Evolutionary conservation across 2,329 filamentous ascomycete species (phyloP).

Genomic region (Exophiala phaeomuriformis): DNA sequence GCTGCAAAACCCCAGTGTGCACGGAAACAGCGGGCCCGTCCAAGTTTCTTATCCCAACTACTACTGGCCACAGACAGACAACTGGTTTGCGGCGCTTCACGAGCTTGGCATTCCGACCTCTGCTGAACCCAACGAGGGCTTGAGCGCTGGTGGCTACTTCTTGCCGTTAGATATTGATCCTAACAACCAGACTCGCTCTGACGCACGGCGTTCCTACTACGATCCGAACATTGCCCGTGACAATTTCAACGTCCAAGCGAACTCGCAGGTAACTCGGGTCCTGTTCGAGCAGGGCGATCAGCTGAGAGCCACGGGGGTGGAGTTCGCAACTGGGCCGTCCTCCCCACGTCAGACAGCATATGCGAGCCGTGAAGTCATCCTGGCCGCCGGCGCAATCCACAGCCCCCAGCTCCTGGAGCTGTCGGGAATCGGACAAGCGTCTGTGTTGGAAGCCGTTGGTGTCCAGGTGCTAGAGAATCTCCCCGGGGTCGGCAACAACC

Average conservation of each 20-base stretch:
- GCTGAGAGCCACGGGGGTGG: background rate
- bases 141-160: constrained; percentile 35
- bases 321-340: constrained; percentile 18
- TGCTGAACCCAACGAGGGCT: constrained; percentile 35
- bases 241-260: constrained; percentile 33
- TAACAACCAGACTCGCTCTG: constrained; percentile 34
- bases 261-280: constrained; percentile 31
- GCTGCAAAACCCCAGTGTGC: constrained; percentile 35
- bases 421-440: constrained; percentile 43
- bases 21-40: constrained; percentile 44
- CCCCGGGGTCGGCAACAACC: constrained; percentile 43
- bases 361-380: constrained; percentile 36
- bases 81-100: constrained; percentile 34
- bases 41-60: constrained; percentile 43
- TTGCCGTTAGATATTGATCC: constrained; percentile 34
- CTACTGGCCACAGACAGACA: constrained; percentile 34
- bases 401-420: constrained; percentile 43
- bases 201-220: constrained; percentile 37
- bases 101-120: constrained; percentile 34
- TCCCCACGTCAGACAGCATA: constrained; percentile 21
- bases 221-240: constrained; percentile 31
- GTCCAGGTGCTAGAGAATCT: constrained; percentile 42
- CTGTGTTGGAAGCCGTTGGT: constrained; percentile 33
- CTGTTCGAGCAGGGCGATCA: constrained; percentile 23
- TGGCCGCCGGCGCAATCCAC: constrained; percentile 39